Conservation (phyloP, 352 stramenopile genomes). For the Phytophthora podocarpi region DNA sequence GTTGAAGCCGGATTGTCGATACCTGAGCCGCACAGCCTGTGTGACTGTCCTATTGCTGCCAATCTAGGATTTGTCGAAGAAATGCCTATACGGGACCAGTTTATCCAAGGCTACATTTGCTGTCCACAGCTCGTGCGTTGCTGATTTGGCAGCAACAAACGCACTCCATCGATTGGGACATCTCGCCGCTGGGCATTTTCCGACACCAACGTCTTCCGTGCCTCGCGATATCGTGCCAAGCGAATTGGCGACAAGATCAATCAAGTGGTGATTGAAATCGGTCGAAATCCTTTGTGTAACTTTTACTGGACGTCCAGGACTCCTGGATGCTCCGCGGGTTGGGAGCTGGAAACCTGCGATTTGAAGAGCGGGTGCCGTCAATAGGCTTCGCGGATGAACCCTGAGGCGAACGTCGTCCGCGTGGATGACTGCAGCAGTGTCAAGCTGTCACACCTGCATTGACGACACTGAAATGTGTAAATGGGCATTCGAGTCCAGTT, state of each 20-base stretch:
- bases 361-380: background rate
- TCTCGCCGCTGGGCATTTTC: conserved; percentile 13
- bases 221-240: background rate
- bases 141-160: conserved; percentile 25
- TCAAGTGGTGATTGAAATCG: conserved; percentile 9
- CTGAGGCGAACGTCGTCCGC: conserved; percentile 1
- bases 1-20: conserved; percentile 35
- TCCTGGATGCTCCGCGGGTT: too few relatives aligned
- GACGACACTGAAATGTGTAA: background rate
- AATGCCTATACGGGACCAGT: background rate
- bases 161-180: conserved; percentile 13
- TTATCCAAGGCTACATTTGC: background rate
- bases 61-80: conserved; percentile 1
- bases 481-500: background rate
- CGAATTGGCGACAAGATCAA: background rate
- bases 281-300: too few relatives aligned
- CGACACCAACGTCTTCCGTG: background rate
- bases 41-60: background rate
- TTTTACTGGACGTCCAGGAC: background rate
- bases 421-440: conserved; percentile 16
- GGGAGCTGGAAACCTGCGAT: conserved; percentile 6
- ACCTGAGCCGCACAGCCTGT: too few relatives aligned
- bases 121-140: conserved; percentile 17
- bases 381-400: background rate
- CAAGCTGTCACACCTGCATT: conserved; percentile 6